Evolutionary conservation across 148 eudicot genomes (phyloP), one percentile per base, ranked within the genome.

Genomic region (Rhododendron ovatum): DNA sequence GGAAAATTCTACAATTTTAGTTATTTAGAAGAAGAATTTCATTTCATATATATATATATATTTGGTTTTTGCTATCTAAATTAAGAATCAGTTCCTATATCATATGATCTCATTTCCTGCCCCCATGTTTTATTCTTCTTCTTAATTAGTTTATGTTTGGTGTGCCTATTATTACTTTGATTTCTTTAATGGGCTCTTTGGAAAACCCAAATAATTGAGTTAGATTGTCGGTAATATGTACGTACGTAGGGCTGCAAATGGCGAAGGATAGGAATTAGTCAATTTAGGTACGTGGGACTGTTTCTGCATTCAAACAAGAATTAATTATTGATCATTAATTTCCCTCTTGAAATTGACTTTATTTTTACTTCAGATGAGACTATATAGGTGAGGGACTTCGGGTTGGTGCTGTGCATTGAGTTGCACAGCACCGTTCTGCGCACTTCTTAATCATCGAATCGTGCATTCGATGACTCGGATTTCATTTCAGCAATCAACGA

Each of bases 21-120:
- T 74, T 74, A 35, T 74, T 65, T 22, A n/a, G 82, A 78, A 45
- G 59, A 85, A 59, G 10, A 12, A 35, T 26, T n/a, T 11, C 51
- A 9, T 33, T n/a, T 30, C 30, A 30, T 30, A 30, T 30, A 30
- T 30, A 30, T 30, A 30, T 30, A 30, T 30, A 30, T 30, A 71
- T 8, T 11, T 78, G 59, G 5, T 87, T 53, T 24, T 87, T 81
- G 43, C 75, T 13, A 73, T 83, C 82, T 63, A 87, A 84, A 63
- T 55, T 13, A 35, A 33, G 69, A 86, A 87, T 78, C 69, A 78
- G 83, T 82, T 37, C 78, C 84, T 13, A 45, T 51, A 5, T 53
- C 15, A 12, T 1, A 61, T 48, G 43, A 41, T 41, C 69, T 71
- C 74, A 69, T 47, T 28, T 71, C 82, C 51, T 67, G 87, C 41